A percentile compares a stretch with the other conserved stretches of the same genome.
These are phyloP conservation scores for Phytopythium oedochilum DNA, from an alignment of 352 stramenopile genomes.

Conservation along the genomic window DNA sequence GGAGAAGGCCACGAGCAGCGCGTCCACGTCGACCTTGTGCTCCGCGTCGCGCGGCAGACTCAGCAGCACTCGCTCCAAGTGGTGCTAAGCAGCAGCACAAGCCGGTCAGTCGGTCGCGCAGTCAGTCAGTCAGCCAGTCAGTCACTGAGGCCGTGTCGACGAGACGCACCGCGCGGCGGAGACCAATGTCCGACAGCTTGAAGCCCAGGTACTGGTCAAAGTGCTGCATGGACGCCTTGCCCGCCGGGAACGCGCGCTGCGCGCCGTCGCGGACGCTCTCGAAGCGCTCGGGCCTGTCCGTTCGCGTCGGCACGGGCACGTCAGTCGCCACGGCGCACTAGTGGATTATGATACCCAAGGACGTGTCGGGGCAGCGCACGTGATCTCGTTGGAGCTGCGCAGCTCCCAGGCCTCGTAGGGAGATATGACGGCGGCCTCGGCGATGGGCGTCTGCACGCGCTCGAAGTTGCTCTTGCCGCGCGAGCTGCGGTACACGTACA, in stretches of 20 bases:
- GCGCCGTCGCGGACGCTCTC: slow-evolving; percentile 44
- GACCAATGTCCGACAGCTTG: slow-evolving; percentile 52
- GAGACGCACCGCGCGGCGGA: slow-evolving; percentile 49
- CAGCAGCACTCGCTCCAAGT: slow-evolving; percentile 72
- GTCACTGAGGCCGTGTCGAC: not conserved
- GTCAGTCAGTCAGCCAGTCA: too few species aligned
- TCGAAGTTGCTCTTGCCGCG: slow-evolving; percentile 82
- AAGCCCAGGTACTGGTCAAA: slow-evolving; percentile 79
- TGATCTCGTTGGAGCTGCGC: slow-evolving; percentile 75
- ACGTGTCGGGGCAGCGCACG: slow-evolving; percentile 47
- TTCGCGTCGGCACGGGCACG: too few species aligned
- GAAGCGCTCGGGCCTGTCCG: slow-evolving; percentile 39
- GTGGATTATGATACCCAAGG: too few species aligned
- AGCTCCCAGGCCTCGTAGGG: slow-evolving; percentile 85
- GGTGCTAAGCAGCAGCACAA: slow-evolving; percentile 31
- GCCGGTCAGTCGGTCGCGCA: too few species aligned
- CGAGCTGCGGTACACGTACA: slow-evolving; percentile 73
- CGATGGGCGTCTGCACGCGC: slow-evolving; percentile 60
- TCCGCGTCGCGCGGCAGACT: slow-evolving; percentile 52
- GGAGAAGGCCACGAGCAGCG: slow-evolving; percentile 76
- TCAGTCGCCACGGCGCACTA: not conserved
- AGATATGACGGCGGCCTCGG: slow-evolving; percentile 69
- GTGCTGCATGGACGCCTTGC: slow-evolving; percentile 64
- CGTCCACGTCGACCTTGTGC: slow-evolving; percentile 61
- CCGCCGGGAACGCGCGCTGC: slow-evolving; percentile 46